Base-by-base conservation (phyloP, 1,284 basidiomycete species). In the Ustilago hordei region DNA sequence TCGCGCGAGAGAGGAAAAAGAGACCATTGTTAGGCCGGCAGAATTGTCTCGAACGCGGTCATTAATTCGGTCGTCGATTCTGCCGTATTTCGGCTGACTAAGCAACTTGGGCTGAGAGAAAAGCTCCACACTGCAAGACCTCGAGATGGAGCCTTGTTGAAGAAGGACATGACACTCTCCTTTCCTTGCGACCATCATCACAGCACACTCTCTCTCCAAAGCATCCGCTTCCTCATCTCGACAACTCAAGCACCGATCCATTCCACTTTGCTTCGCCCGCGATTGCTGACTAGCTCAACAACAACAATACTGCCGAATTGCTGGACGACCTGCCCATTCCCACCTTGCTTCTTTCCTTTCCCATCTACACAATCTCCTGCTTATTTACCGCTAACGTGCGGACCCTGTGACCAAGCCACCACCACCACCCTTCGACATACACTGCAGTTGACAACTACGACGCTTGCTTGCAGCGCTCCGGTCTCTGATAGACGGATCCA, bases 241-340 rank as follows among this genome's bases (percentile, higher is more conserved):
- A 23, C n/a, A 9, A 54, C 35, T 35, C n/a, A n/a, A 38, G n/a
- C 28, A 50, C 32, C 48, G 48, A 55, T 11, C 9, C 31, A 54
- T n/a, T 39, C 35, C 34, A 36, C 52, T 35, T 35, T 36, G 9
- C 38, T 23, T 55, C 34, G 19, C n/a, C 34, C 35, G 53, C 36
- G 1, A 2, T 28, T 19, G n/a, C 53, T 32, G 53, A 19, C 53
- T 12, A 36, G 34, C 32, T 38, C 19, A 19, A 12, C 38, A 28
- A 36, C 32, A 48, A 43, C 15, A 23, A 19, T 19, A 48, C 35
- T 23, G 63, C 58, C 54, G 64, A 47, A 32, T 56, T 53, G 64
- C 64, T 55, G 64, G 64, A n/a, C 64, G 54, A 57, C 54, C 58
- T 55, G 64, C 53, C 31, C 23, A 19, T 38, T 38, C 34, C 2